Base-by-base conservation (phyloP, 345 rosid genomes). In the Erysimum cheiranthoides region DNA sequence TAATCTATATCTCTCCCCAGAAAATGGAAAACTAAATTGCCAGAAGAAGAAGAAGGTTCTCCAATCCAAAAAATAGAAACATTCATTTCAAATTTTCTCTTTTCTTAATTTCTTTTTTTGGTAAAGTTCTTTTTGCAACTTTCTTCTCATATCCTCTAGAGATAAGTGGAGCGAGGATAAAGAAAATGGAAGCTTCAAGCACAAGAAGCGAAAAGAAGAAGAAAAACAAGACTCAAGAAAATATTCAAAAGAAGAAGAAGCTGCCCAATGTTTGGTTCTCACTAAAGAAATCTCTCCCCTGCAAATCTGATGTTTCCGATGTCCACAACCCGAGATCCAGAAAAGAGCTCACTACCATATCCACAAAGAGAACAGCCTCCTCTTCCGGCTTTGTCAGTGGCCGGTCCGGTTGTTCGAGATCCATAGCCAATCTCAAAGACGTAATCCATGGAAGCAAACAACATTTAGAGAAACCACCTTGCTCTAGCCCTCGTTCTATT, bases 401-500 rank as follows among this genome's bases (percentile, higher is more conserved):
- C 46, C 83, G 96, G 82, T 94, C 98, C 36, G 96, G 97, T 11
- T 94, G 98, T 66, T 94, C 98, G 42, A 89, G 97, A 87, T 94
- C 98, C 5, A 90, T 94, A 82, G 90, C 98, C 9, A 94, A 90
- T 80, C 96, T 94, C 40, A 94, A 87, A 81, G 98, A 94, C 81
- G 98, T 94, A 13, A 94, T 94, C 63, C 91, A 94, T 75, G 97
- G 98, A 61, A 89, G 89, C 88, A 88, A 94, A 83, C 88, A 89
- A 11, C 95, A 92, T 58, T 53, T 85, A 31, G 97, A 92, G 73
- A 90, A 82, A 74, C 97, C 98, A n/a, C 85, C 93, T n/a, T 88
- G 93, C 62, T 94, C 96, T 67, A 94, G 98, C 62, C 98, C 98
- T 64, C 88, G 98, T 79, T 94, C 98, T 61, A 90, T 94, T 7